phyloP scores from a whole-genome alignment of 2,329 filamentous ascomycete genomes.

The Incumbomyces lentus region DNA sequence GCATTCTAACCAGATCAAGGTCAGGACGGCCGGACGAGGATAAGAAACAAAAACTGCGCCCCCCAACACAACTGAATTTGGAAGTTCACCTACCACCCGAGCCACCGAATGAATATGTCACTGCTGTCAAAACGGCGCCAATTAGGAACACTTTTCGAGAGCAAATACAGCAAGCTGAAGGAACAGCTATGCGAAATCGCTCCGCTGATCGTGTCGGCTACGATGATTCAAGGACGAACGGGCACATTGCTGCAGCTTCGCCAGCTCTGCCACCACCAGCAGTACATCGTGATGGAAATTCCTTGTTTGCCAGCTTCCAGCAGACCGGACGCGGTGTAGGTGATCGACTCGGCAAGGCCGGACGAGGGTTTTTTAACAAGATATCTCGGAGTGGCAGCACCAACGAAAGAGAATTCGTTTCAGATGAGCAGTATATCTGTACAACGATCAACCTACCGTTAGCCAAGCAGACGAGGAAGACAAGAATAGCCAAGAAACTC shows the following conservation, averaged over 20 bases:
- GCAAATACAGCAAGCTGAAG: conserved; percentile 55
- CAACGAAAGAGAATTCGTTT: conserved; percentile 55
- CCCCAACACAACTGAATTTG: conserved; percentile 14
- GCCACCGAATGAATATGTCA: conserved; percentile 12
- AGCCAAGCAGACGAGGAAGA: conserved; percentile 79
- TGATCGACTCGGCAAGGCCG: conserved; percentile 59
- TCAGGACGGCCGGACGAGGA: conserved; percentile 35
- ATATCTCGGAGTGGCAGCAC: conserved; percentile 60
- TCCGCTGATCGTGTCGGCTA: conserved; percentile 54
- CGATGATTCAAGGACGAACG: conserved; percentile 17
- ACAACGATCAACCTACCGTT: conserved; percentile 79
- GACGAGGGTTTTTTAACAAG: conserved; percentile 75
- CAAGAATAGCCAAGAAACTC: conserved; percentile 79
- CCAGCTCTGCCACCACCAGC: background rate
- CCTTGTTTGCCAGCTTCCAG: conserved; percentile 65
- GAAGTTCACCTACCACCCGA: conserved; percentile 8
- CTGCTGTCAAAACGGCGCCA: conserved; percentile 49
- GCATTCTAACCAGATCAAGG: conserved; percentile 34
- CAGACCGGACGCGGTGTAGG: conserved; percentile 64
- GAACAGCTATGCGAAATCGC: conserved; percentile 54
- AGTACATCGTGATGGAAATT: conserved; percentile 10
- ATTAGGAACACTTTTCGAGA: conserved; percentile 46
- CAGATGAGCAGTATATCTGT: conserved; percentile 73
- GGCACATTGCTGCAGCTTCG: background rate
- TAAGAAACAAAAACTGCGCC: conserved; percentile 10